These are phyloP conservation scores for Calocera viscosa DNA, from an alignment of 768 basidiomycete species.

Conservation along the genomic window DNA sequence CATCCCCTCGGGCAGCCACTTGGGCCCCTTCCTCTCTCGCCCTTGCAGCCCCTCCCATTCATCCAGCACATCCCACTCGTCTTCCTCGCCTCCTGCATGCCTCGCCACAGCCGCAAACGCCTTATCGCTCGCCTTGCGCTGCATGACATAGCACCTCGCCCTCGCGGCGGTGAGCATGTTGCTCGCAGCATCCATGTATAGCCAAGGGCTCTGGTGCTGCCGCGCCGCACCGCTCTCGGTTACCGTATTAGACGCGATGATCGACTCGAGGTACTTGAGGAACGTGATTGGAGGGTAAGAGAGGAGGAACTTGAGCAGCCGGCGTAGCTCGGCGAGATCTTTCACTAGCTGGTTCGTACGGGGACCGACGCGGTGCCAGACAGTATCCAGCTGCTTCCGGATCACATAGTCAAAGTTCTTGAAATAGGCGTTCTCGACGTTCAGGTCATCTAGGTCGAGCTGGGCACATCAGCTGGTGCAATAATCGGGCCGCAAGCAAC, in stretches of 20 bases:
- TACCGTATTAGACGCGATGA: conserved; percentile 51
- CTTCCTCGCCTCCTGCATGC: conserved; percentile 46
- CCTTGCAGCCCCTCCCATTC: conserved; percentile 39
- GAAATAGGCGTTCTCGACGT: conserved; percentile 86
- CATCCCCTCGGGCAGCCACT: conserved; percentile 65
- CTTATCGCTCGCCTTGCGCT: conserved; percentile 19
- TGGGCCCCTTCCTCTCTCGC: conserved; percentile 26
- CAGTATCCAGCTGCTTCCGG: conserved; percentile 74
- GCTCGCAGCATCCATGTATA: conserved; percentile 84
- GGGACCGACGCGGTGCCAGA: conserved; percentile 94
- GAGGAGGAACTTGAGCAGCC: conserved; percentile 76
- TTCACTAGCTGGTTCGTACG: conserved; percentile 82
- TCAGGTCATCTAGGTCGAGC: conserved; percentile 90
- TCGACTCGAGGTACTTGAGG: conserved; percentile 79
- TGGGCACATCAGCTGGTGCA: conserved; percentile 25
- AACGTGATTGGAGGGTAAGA: conserved; percentile 86
- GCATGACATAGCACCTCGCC: conserved; percentile 60
- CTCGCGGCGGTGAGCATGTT: conserved; percentile 71
- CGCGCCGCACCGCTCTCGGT: conserved; percentile 38
- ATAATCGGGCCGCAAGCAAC: not conserved
- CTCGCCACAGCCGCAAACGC: conserved; percentile 20
- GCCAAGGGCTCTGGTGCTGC: conserved; percentile 72
- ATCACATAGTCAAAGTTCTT: conserved; percentile 83
- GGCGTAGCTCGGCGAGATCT: conserved; percentile 74
- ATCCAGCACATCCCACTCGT: conserved; percentile 62